Conservation (phyloP, 257 asterid species). For the Solanum bulbocastanum region DNA sequence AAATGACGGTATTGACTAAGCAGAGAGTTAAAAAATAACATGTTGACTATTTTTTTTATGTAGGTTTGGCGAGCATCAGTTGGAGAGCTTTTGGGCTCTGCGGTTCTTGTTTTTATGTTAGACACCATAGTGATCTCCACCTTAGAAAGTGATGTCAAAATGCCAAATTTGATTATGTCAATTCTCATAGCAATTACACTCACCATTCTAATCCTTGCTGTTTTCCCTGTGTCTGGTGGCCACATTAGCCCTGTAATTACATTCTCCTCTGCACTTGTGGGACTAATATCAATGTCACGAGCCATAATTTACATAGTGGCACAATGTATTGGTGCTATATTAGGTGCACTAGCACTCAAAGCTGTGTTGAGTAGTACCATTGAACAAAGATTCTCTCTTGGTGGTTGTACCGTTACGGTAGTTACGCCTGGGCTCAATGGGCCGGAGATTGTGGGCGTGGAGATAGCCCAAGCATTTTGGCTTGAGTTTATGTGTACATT, state of each 20-base stretch:
- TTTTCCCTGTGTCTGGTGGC: constrained; percentile 74
- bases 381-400: constrained; percentile 38
- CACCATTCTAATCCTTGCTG: constrained; percentile 53
- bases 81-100: constrained; percentile 64
- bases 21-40: not conserved
- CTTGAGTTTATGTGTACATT: constrained; percentile 56
- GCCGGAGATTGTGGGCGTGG: constrained; percentile 33
- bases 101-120: constrained; percentile 53
- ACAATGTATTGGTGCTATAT: constrained; percentile 45
- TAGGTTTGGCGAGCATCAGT: constrained; percentile 76
- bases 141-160: constrained; percentile 26
- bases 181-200: constrained; percentile 39
- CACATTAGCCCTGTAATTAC: constrained; percentile 75
- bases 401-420: constrained; percentile 60
- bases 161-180: constrained; percentile 47
- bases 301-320: constrained; percentile 48
- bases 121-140: constrained; percentile 70
- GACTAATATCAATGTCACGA: constrained; percentile 52
- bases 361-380: constrained; percentile 44
- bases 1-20: not conserved
- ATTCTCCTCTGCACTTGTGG: constrained; percentile 66
- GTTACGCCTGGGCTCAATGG: constrained; percentile 41
- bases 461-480: constrained; percentile 50
- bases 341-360: constrained; percentile 66
- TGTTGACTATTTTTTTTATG: not conserved